Conservation (phyloP, 2,329 filamentous ascomycete species). For the Claviceps spartinae region DNA sequence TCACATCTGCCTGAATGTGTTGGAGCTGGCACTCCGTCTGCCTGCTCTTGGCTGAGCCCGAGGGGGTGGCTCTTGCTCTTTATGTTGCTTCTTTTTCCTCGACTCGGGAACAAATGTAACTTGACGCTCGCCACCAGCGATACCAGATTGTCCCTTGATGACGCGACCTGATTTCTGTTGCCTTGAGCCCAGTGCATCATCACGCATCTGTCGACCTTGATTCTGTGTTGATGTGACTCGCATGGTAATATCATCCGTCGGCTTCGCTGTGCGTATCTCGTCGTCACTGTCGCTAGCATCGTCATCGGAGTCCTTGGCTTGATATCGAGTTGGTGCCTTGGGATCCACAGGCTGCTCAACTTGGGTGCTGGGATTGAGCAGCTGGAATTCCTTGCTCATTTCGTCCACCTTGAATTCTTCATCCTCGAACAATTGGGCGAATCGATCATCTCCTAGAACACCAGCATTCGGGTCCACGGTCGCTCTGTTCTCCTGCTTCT, state of each 20-base stretch:
- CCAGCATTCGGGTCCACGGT: conserved; percentile 46
- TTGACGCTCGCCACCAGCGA: conserved; percentile 49
- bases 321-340: conserved; percentile 24
- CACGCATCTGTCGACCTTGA: conserved; percentile 39
- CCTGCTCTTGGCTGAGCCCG: conserved; percentile 22
- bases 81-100: conserved; percentile 34
- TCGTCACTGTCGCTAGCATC: conserved; percentile 29
- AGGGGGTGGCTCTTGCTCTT: conserved; percentile 17
- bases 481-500: conserved; percentile 46
- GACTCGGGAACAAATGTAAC: conserved; percentile 59
- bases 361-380: conserved; percentile 78
- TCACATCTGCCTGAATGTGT: conserved; percentile 57
- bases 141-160: conserved; percentile 29
- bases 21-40: conserved; percentile 61
- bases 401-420: conserved; percentile 90
- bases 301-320: conserved; percentile 28
- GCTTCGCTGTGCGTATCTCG: conserved; percentile 10
- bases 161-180: conserved; percentile 35
- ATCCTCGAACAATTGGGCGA: conserved; percentile 80
- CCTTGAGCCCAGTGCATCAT: conserved; percentile 44
- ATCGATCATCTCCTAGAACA: conserved; percentile 73
- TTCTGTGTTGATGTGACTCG: conserved; percentile 57
- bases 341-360: conserved; percentile 21
- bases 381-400: conserved; percentile 69
- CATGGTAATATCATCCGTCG: conserved; percentile 39